phyloP scores from a whole-genome alignment of 164 flowering plant species.

The Annona squamosa region DNA sequence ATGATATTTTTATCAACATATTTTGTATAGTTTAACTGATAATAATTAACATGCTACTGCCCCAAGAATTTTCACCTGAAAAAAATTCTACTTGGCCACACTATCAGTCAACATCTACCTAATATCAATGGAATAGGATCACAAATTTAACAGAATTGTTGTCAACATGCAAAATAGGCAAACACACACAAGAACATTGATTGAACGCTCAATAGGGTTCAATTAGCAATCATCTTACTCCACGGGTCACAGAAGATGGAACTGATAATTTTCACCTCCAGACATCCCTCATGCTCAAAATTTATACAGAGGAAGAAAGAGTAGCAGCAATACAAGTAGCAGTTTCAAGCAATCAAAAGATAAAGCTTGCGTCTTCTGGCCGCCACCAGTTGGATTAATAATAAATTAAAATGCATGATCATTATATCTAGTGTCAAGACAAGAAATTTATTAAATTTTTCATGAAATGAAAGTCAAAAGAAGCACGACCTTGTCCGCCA shows the following conservation, averaged over 20 bases:
- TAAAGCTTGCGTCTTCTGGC: background rate
- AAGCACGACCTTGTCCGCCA: conserved; percentile 80
- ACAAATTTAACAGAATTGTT: background rate
- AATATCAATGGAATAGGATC: no score
- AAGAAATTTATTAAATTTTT: background rate
- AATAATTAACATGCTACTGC: no score
- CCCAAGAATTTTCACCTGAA: no score
- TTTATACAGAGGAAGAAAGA: background rate
- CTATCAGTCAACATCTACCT: no score
- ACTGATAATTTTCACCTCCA: background rate
- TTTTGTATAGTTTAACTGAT: no score
- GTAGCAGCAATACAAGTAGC: background rate
- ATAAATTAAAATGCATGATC: background rate
- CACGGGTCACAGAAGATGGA: background rate
- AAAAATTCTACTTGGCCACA: no score
- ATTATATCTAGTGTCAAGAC: background rate
- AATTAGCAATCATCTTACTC: background rate
- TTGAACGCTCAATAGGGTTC: background rate
- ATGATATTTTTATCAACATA: no score
- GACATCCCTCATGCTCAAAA: background rate
- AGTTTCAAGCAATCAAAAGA: background rate
- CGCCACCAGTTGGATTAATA: background rate
- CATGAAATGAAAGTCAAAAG: background rate
- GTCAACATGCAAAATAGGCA: background rate
- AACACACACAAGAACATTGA: background rate